A percentile compares a stretch with the other conserved stretches of the same genome.
These are phyloP conservation scores for Tetrahymena malaccensis DNA, from an alignment of 73 alveolate species.

Conservation along the genomic window DNA sequence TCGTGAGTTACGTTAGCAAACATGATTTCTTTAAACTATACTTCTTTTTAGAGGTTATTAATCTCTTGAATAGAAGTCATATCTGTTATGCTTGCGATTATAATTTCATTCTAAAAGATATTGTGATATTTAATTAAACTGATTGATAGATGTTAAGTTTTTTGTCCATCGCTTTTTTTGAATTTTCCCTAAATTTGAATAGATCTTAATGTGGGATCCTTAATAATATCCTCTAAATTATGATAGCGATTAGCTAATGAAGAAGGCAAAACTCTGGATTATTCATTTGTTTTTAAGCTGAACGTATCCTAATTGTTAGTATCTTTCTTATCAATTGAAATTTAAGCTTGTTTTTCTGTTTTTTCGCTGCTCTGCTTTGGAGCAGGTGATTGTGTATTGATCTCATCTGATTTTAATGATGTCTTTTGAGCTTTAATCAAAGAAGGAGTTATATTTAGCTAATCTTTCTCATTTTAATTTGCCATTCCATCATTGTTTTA, in stretches of 20 bases:
- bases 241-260: not conserved
- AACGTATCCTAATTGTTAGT: not conserved
- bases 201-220: not conserved
- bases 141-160: not conserved
- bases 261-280: not conserved
- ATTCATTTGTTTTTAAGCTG: not conserved
- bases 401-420: not conserved
- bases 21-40: not conserved
- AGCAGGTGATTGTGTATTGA: not conserved
- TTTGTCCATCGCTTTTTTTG: not conserved
- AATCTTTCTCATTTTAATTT: not conserved
- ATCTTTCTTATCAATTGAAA: not conserved
- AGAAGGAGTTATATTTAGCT: not conserved
- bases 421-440: not conserved
- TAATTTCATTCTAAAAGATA: not conserved
- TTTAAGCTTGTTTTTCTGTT: not conserved
- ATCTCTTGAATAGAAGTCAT: not conserved
- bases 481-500: not conserved
- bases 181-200: not conserved
- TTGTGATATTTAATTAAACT: not conserved
- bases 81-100: not conserved
- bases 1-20: not conserved
- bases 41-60: not conserved
- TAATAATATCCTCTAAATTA: not conserved
- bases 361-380: not conserved